Percentiles rank a stretch among this genome's conserved stretches.
Conservation (phyloP, 139 green algal species). For the Chlorella sp. region DNA sequence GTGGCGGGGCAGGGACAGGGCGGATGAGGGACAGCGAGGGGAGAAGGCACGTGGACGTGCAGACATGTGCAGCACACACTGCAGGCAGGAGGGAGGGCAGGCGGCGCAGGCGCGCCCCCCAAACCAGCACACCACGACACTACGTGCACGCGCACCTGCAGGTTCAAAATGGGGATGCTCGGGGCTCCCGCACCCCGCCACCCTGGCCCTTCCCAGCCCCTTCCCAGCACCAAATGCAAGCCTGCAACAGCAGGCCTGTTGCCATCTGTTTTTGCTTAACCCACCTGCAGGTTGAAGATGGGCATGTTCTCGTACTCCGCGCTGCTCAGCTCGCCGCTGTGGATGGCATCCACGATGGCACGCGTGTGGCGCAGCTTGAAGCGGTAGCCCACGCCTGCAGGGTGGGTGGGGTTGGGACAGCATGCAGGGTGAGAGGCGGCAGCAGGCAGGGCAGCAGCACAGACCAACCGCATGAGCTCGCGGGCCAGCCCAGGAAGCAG, state of each 20-base stretch:
- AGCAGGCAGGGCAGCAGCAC: too few species aligned
- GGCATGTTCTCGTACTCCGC: constrained; percentile 68
- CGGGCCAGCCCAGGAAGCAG: too few species aligned
- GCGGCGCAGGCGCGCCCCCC: too few species aligned
- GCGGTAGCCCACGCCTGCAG: constrained; percentile 73
- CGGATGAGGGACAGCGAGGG: not conserved
- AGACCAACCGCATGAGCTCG: too few species aligned
- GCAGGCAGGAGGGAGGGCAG: not conserved
- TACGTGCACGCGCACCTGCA: too few species aligned
- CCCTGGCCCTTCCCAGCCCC: not conserved
- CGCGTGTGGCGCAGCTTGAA: constrained; percentile 94
- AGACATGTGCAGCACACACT: too few species aligned
- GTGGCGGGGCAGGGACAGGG: not conserved
- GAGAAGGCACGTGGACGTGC: not conserved
- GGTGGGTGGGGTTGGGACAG: too few species aligned
- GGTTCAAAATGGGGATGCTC: not conserved
- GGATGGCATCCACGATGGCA: constrained; percentile 96
- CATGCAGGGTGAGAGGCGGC: too few species aligned
- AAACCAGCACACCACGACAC: too few species aligned
- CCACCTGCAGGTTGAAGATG: constrained; percentile 86
- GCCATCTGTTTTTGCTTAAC: too few species aligned
- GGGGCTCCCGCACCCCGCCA: not conserved
- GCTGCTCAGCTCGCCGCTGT: constrained; percentile 78
- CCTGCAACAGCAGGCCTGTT: not conserved
- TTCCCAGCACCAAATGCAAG: not conserved